Percentiles rank a stretch among this genome's conserved stretches.
Conservation (phyloP, 768 basidiomycete species). For the Hebeloma cylindrosporum region DNA sequence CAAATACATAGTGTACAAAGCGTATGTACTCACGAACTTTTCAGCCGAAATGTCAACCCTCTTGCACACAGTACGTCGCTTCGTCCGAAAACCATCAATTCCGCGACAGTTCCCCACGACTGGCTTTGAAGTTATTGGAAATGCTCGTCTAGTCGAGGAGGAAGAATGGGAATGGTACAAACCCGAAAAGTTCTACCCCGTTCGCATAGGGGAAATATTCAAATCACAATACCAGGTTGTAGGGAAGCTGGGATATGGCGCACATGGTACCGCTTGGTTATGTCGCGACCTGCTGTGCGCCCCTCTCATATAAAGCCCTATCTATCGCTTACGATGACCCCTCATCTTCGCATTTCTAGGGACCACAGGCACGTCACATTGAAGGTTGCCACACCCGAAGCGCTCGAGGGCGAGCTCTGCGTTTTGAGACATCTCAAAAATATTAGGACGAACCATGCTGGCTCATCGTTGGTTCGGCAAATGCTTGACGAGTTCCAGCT, state of each 20-base stretch:
- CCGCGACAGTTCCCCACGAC: slow-evolving; percentile 5
- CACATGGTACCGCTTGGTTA: slow-evolving; percentile 29
- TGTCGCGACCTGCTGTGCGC: slow-evolving; percentile 22
- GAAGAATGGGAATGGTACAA: slow-evolving; percentile 25
- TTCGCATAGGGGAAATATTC: slow-evolving; percentile 33
- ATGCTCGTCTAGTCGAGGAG: slow-evolving; percentile 21
- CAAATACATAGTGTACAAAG: too few species aligned
- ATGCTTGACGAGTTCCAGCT: too few species aligned
- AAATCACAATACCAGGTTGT: slow-evolving; percentile 30
- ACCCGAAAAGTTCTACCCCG: slow-evolving; percentile 27
- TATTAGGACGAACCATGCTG: neutral
- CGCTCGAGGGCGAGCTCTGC: slow-evolving; percentile 5
- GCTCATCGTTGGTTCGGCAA: too few species aligned
- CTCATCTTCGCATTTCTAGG: too few species aligned
- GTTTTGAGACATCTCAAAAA: slow-evolving; percentile 1
- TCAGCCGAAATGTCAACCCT: too few species aligned
- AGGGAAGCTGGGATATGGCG: slow-evolving; percentile 33
- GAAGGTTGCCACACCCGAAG: slow-evolving; percentile 11
- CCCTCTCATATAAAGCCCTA: too few species aligned
- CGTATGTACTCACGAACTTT: too few species aligned
- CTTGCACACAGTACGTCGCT: too few species aligned
- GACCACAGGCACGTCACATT: slow-evolving; percentile 14
- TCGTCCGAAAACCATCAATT: too few species aligned
- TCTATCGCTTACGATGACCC: too few species aligned
- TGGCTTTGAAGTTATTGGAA: slow-evolving; percentile 5